phyloP scores from a whole-genome alignment of 805 yeast species.

The Pichia pseudocactophila region DNA sequence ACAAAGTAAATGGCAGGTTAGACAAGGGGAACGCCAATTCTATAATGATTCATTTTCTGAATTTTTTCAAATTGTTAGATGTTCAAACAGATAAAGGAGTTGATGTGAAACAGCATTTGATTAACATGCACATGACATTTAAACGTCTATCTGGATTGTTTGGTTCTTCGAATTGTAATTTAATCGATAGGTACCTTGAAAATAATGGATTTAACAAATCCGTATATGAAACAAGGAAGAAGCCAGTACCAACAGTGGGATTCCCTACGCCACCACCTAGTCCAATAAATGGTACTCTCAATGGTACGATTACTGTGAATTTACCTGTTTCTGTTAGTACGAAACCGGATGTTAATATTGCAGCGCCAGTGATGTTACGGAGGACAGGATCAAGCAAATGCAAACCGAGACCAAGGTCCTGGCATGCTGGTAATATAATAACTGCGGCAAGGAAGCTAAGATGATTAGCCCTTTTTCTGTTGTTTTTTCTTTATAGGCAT shows the following conservation, averaged over 20 bases:
- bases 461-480: not conserved
- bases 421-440: conserved; percentile 8
- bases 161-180: not conserved
- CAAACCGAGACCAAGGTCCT: conserved; percentile 8
- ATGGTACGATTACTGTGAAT: conserved; percentile 1
- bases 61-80: conserved; percentile 1
- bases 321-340: not conserved
- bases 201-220: not conserved
- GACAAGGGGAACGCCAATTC: conserved; percentile 6
- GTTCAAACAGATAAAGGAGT: not conserved
- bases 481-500: conserved; percentile 30
- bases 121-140: conserved; percentile 2
- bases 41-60: conserved; percentile 5
- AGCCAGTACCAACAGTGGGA: too few relatives aligned
- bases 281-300: not conserved
- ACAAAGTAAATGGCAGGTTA: not conserved
- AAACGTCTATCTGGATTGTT: not conserved
- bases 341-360: not conserved
- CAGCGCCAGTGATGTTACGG: not conserved
- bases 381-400: conserved; percentile 1
- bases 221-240: too few relatives aligned
- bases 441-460: conserved; percentile 7
- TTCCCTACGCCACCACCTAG: not conserved
- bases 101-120: conserved; percentile 2
- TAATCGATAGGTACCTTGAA: conserved; percentile 4